A percentile compares a stretch with the other conserved stretches of the same genome.
Evolutionary conservation across 1,139 yeast species (phyloP).

Genomic region (Taiozyma sp.): DNA sequence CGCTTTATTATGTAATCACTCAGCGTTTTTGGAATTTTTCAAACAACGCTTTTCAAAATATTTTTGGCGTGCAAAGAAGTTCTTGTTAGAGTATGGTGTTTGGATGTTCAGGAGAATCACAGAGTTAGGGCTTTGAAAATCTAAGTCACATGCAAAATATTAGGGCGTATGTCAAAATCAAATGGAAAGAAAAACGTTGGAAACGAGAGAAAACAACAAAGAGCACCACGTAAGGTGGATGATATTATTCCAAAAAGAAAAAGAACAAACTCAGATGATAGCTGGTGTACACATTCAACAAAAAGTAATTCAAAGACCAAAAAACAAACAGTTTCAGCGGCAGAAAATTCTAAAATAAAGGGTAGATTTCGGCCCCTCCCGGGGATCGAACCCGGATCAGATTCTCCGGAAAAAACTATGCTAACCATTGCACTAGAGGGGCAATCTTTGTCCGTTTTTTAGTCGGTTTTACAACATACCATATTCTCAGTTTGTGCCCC

Average conservation of each 20-base stretch:
- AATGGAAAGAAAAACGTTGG: neutral
- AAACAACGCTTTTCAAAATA: neutral
- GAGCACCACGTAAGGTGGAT: neutral
- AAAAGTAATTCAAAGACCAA: neutral
- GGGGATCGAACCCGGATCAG: slow-evolving; percentile 45
- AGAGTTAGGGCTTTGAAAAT: neutral
- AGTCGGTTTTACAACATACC: neutral
- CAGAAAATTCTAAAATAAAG: neutral
- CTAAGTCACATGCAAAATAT: neutral
- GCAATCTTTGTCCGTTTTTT: slow-evolving; percentile 18
- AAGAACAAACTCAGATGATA: neutral
- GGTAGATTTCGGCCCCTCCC: slow-evolving; percentile 33
- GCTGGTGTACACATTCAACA: neutral
- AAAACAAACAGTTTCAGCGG: neutral
- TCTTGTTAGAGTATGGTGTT: neutral
- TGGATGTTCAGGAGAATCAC: neutral
- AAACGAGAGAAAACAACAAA: neutral
- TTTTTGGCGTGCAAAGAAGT: neutral
- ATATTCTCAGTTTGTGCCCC: no score
- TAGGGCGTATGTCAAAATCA: neutral
- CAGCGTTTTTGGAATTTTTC: neutral
- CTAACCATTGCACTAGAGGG: slow-evolving; percentile 38
- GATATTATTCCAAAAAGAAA: neutral
- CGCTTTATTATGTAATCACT: neutral
- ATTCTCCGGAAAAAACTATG: slow-evolving; percentile 43